A percentile compares a stretch with the other conserved stretches of the same genome.
phyloP scores from a whole-genome alignment of 2,329 filamentous ascomycete genomes.

The Colletotrichum lentis region DNA sequence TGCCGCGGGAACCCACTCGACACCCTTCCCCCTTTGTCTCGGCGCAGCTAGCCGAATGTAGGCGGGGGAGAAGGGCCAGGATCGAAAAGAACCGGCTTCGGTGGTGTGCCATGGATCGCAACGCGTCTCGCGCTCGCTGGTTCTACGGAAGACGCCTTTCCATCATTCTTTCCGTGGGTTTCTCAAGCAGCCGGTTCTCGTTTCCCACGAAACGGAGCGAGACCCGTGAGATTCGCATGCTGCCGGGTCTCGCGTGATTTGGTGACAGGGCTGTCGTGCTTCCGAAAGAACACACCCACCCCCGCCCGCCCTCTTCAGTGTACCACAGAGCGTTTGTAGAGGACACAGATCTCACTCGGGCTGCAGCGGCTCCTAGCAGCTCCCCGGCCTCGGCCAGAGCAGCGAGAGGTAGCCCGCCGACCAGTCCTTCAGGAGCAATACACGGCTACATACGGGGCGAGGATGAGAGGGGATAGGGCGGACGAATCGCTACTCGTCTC shows the following conservation, averaged over 20 bases:
- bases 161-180: background rate
- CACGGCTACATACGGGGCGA: background rate
- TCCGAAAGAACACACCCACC: background rate
- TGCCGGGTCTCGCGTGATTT: constrained; percentile 32
- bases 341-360: background rate
- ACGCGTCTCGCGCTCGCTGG: background rate
- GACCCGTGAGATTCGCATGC: constrained; percentile 24
- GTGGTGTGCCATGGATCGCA: background rate
- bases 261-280: constrained; percentile 25
- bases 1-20: constrained; percentile 16
- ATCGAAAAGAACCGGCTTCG: background rate
- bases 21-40: constrained; percentile 10
- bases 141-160: constrained; percentile 4
- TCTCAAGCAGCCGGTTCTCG: constrained; percentile 1
- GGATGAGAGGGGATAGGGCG: background rate
- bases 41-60: constrained; percentile 32
- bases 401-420: background rate
- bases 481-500: background rate
- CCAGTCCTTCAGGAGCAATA: background rate
- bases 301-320: background rate
- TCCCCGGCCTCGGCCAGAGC: background rate
- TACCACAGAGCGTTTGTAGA: background rate
- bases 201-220: background rate
- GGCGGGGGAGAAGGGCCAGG: constrained; percentile 4
- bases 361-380: background rate